phyloP scores from a whole-genome alignment of 1,284 basidiomycete species.

The Vanrija pseudolonga region DNA sequence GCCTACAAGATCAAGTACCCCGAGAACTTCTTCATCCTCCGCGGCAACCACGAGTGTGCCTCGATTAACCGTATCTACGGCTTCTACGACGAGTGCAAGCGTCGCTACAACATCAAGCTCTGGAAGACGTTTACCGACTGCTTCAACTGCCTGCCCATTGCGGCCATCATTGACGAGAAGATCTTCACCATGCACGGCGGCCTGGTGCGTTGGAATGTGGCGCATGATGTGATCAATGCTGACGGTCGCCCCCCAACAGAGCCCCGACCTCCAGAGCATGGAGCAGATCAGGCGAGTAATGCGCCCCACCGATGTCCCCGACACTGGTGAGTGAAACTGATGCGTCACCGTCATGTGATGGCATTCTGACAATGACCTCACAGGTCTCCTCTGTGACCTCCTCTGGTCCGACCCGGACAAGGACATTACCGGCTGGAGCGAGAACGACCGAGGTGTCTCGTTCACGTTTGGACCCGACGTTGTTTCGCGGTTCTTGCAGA shows the following conservation, averaged over 20 bases:
- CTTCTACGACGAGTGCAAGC: slow-evolving; percentile 63
- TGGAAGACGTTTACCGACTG: slow-evolving; percentile 65
- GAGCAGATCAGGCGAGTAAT: slow-evolving; percentile 99
- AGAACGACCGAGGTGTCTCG: slow-evolving; percentile 97
- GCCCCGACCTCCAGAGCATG: slow-evolving; percentile 97
- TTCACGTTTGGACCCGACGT: slow-evolving; percentile 88
- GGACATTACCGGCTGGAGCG: slow-evolving; percentile 98
- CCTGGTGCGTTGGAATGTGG: slow-evolving; percentile 27
- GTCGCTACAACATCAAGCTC: slow-evolving; percentile 62
- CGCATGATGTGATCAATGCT: not conserved
- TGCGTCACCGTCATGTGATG: not conserved
- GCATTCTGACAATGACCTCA: not conserved
- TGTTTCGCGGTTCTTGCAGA: slow-evolving; percentile 95
- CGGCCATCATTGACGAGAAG: slow-evolving; percentile 62
- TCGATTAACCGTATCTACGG: slow-evolving; percentile 61
- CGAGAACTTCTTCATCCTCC: slow-evolving; percentile 61
- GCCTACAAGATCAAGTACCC: slow-evolving; percentile 62
- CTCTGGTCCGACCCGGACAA: slow-evolving; percentile 99
- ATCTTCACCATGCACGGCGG: slow-evolving; percentile 57
- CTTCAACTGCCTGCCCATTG: slow-evolving; percentile 64
- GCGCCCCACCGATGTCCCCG: slow-evolving; percentile 98
- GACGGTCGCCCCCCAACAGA: slow-evolving; percentile 65
- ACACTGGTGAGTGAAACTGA: slow-evolving; percentile 67
- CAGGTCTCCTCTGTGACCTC: slow-evolving; percentile 88
- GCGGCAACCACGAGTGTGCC: slow-evolving; percentile 62